phyloP scores from a whole-genome alignment of 2,329 filamentous ascomycete genomes.

The Aureobasidium lini region DNA sequence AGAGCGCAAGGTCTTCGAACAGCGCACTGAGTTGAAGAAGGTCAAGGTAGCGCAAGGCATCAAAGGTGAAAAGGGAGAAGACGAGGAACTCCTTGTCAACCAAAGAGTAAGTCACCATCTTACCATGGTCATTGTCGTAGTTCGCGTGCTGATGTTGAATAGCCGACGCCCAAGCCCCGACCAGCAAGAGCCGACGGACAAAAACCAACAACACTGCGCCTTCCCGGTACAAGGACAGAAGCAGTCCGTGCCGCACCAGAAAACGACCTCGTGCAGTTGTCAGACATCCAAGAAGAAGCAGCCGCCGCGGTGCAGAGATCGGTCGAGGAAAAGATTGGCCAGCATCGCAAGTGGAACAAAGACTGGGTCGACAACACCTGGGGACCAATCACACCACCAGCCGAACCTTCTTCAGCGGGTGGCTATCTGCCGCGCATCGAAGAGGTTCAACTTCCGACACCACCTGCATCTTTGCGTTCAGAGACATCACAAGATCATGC shows the following conservation, averaged over 20 bases:
- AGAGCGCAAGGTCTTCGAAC: slow-evolving; percentile 74
- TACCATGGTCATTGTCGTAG: not conserved
- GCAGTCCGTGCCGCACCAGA: slow-evolving; percentile 56
- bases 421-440: slow-evolving; percentile 23
- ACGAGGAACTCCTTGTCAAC: slow-evolving; percentile 83
- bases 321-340: slow-evolving; percentile 78
- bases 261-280: slow-evolving; percentile 67
- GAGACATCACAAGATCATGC: slow-evolving; percentile 32
- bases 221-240: slow-evolving; percentile 51
- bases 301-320: slow-evolving; percentile 73
- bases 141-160: slow-evolving; percentile 20
- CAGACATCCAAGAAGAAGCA: slow-evolving; percentile 72
- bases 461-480: slow-evolving; percentile 39
- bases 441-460: slow-evolving; percentile 34
- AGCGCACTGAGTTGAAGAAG: slow-evolving; percentile 74
- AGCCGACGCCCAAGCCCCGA: slow-evolving; percentile 41
- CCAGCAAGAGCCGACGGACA: slow-evolving; percentile 52
- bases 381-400: slow-evolving; percentile 72
- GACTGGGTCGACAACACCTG: slow-evolving; percentile 83
- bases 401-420: slow-evolving; percentile 41
- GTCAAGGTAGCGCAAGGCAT: slow-evolving; percentile 83
- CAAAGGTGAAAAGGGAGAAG: slow-evolving; percentile 72
- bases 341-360: slow-evolving; percentile 87
- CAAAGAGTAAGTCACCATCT: slow-evolving; percentile 61
- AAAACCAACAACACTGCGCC: slow-evolving; percentile 51